Evolutionary conservation across 2,329 filamentous ascomycete genomes (phyloP).

Genomic region (Exophiala sp.): DNA sequence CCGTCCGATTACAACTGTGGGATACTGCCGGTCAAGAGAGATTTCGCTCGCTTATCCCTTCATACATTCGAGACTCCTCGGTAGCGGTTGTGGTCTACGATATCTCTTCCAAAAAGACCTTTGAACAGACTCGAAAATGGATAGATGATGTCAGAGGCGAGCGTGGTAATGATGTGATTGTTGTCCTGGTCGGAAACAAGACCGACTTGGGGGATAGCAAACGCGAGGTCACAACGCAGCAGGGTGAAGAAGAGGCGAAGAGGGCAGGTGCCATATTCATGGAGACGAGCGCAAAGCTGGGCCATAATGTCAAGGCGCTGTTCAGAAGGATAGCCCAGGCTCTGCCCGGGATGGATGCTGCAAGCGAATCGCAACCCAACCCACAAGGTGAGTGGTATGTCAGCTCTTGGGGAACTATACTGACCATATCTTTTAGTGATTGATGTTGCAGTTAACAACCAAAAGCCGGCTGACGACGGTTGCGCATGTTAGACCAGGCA

Average conservation of each 20-base stretch:
- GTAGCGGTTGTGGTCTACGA: constrained; percentile 99
- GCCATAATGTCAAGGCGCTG: constrained; percentile 95
- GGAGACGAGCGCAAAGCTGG: constrained; percentile 95
- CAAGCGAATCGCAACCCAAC: constrained; percentile 55
- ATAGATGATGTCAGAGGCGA: constrained; percentile 97
- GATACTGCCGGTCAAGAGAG: constrained; percentile 97
- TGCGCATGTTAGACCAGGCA: constrained; percentile 24
- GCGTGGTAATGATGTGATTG: constrained; percentile 97
- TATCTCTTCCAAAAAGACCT: constrained; percentile 94
- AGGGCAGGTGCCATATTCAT: constrained; percentile 99
- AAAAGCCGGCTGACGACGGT: constrained; percentile 26
- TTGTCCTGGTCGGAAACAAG: constrained; percentile 98
- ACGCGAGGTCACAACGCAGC: constrained; percentile 90
- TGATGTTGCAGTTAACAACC: constrained; percentile 28
- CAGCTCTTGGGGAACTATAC: not conserved
- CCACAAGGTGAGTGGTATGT: constrained; percentile 23
- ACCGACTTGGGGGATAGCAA: constrained; percentile 92
- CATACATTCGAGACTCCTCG: constrained; percentile 96
- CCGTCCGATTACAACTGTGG: constrained; percentile 95
- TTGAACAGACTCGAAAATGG: constrained; percentile 99
- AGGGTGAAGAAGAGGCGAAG: constrained; percentile 97
- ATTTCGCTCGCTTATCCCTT: constrained; percentile 94
- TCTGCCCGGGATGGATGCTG: constrained; percentile 93
- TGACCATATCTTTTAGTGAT: constrained; percentile 21
- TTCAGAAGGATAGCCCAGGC: constrained; percentile 99